phyloP scores from a whole-genome alignment of 2,329 filamentous ascomycete species.

The Ophiostoma populinum region DNA sequence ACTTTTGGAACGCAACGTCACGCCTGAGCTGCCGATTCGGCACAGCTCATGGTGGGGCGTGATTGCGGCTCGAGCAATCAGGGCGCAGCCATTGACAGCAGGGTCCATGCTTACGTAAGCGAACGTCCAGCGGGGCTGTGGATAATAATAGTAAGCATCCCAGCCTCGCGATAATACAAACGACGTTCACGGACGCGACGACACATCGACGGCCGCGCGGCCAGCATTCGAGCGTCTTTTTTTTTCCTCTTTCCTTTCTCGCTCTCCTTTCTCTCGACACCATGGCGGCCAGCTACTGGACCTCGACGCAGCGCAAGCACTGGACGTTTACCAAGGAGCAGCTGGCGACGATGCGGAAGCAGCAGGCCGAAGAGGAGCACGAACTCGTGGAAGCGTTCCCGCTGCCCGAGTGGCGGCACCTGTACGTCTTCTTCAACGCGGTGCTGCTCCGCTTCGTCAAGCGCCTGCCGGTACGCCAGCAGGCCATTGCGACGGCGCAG shows the following conservation, averaged over 20 bases:
- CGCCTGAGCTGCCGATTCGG: no score
- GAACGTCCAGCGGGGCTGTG: no score
- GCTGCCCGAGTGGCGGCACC: slow-evolving; percentile 61
- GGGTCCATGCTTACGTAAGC: no score
- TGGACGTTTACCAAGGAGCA: slow-evolving; percentile 84
- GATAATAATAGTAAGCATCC: no score
- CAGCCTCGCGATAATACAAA: neutral
- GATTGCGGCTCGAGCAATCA: slow-evolving; percentile 5
- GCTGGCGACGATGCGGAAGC: slow-evolving; percentile 56
- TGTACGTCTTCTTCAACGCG: slow-evolving; percentile 69
- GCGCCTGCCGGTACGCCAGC: slow-evolving; percentile 70
- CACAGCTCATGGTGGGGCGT: no score
- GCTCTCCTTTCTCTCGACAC: neutral
- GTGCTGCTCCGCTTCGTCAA: slow-evolving; percentile 72
- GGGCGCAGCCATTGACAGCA: slow-evolving; percentile 3
- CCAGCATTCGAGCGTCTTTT: no score
- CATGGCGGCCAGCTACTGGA: slow-evolving; percentile 96
- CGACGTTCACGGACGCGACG: no score
- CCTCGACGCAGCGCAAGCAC: slow-evolving; percentile 74
- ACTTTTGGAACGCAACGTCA: no score
- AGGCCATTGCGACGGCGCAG: slow-evolving; percentile 85
- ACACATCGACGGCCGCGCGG: neutral
- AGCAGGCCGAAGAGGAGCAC: slow-evolving; percentile 61
- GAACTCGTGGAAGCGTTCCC: slow-evolving; percentile 62
- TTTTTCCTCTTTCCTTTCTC: no score